Percentiles rank a stretch among this genome's conserved stretches.
Conservation (phyloP, 495 filamentous ascomycete genomes). For the Aspergillus baeticus region DNA sequence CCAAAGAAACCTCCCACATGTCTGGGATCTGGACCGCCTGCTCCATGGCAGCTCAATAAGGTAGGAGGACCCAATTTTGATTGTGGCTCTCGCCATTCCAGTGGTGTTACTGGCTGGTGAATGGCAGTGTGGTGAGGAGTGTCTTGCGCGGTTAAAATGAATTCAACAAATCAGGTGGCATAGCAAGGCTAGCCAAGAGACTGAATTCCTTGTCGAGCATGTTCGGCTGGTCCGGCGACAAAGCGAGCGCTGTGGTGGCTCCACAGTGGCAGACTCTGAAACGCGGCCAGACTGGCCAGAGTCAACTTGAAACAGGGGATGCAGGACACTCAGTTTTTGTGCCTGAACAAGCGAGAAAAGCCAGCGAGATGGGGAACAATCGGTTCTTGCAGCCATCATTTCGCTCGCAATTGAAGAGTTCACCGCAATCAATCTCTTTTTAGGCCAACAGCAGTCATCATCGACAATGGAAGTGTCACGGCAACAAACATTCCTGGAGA, state of each 20-base stretch:
- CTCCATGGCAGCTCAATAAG: background rate
- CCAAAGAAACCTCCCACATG: background rate
- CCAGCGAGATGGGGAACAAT: background rate
- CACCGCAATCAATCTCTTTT: background rate
- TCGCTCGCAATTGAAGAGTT: background rate
- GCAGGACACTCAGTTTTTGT: background rate
- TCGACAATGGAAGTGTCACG: background rate
- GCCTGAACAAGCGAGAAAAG: background rate
- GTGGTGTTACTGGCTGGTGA: background rate
- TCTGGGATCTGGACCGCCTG: background rate
- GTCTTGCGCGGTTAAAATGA: background rate
- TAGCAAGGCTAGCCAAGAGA: background rate
- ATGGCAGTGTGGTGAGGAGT: conserved; percentile 1
- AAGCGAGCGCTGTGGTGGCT: conserved; percentile 10
- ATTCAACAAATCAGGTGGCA: conserved; percentile 9
- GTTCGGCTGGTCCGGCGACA: conserved; percentile 10
- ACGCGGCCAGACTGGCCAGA: conserved; percentile 12
- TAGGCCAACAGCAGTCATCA: background rate
- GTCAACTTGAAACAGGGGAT: conserved; percentile 21
- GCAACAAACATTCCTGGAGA: conserved; percentile 13
- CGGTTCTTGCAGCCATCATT: background rate
- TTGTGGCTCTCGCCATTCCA: conserved; percentile 3
- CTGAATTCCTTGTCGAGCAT: conserved; percentile 17
- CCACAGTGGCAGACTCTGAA: conserved; percentile 14
- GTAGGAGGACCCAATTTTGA: conserved; percentile 4